Evolutionary conservation across 2,329 filamentous ascomycete species (phyloP).

Genomic region (Xylaria sp.): DNA sequence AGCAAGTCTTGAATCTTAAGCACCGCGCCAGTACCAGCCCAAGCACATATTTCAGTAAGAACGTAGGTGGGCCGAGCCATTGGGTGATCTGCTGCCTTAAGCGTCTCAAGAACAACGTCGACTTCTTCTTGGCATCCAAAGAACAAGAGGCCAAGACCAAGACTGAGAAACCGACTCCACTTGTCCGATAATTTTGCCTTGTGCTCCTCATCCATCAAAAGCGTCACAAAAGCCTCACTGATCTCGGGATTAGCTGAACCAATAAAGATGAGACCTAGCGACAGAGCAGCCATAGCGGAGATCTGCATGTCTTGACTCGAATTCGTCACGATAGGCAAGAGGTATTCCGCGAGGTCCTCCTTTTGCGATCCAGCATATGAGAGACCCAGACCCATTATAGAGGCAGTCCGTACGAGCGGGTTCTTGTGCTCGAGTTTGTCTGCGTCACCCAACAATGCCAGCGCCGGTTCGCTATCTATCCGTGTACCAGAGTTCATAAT

Average conservation of each 20-base stretch:
- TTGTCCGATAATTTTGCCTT: conserved; percentile 94
- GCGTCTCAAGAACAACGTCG: conserved; percentile 95
- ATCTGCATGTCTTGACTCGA: conserved; percentile 91
- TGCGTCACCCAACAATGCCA: conserved; percentile 84
- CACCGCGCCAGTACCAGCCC: conserved; percentile 96
- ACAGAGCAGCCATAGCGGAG: conserved; percentile 93
- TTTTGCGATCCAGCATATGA: conserved; percentile 96
- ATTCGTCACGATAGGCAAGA: conserved; percentile 89
- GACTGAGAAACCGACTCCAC: conserved; percentile 96
- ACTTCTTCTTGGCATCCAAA: conserved; percentile 98
- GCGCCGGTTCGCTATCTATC: conserved; percentile 87
- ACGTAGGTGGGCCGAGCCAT: conserved; percentile 97
- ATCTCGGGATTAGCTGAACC: conserved; percentile 92
- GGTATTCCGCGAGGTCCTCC: conserved; percentile 83
- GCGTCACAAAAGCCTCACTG: conserved; percentile 90
- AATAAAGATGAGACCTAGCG: conserved; percentile 90
- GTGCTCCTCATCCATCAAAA: conserved; percentile 92
- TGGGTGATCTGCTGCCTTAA: conserved; percentile 96
- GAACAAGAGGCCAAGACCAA: conserved; percentile 92
- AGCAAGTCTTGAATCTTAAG: conserved; percentile 97
- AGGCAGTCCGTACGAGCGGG: conserved; percentile 80
- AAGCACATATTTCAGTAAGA: conserved; percentile 94
- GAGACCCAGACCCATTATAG: conserved; percentile 95
- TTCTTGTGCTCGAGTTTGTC: conserved; percentile 84
- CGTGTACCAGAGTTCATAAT: conserved; percentile 95